These are phyloP conservation scores for Globisporangium apiculatum DNA, from an alignment of 352 stramenopile species.

Conservation along the genomic window DNA sequence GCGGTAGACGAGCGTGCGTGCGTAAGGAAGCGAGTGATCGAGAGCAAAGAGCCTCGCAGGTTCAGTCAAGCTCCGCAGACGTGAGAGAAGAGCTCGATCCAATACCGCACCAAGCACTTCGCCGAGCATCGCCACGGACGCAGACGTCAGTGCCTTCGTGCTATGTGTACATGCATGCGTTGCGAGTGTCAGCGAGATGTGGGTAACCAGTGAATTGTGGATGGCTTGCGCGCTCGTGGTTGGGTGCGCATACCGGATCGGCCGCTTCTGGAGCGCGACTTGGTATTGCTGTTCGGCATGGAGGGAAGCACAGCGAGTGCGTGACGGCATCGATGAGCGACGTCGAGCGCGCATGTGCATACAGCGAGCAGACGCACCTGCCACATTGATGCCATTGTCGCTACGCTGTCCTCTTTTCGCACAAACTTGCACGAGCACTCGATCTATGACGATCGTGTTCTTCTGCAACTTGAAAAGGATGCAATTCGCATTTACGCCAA, in stretches of 20 bases:
- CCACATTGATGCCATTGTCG: neutral
- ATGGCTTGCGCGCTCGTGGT: too few species aligned
- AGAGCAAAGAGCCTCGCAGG: neutral
- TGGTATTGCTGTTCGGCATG: constrained; percentile 38
- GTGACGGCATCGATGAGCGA: too few species aligned
- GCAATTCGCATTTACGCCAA: neutral
- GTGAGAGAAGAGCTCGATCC: neutral
- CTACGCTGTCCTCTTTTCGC: neutral
- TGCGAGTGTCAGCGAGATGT: too few species aligned
- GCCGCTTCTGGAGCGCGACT: constrained; percentile 38
- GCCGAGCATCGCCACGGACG: constrained; percentile 47
- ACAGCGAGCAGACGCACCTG: neutral
- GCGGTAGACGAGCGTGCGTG: neutral
- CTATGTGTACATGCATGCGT: constrained; percentile 12
- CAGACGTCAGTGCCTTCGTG: constrained; percentile 65
- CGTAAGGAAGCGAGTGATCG: neutral
- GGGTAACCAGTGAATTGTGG: too few species aligned
- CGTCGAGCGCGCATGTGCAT: too few species aligned
- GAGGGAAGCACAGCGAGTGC: too few species aligned
- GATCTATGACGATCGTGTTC: too few species aligned
- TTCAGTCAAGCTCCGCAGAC: neutral
- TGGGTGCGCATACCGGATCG: constrained; percentile 30
- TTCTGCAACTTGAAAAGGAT: too few species aligned
- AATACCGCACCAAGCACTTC: constrained; percentile 43
- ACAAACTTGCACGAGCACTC: too few species aligned